A percentile compares a stretch with the other conserved stretches of the same genome.
phyloP scores from a whole-genome alignment of 805 yeast genomes.

The Yamadazyma laniorum region DNA sequence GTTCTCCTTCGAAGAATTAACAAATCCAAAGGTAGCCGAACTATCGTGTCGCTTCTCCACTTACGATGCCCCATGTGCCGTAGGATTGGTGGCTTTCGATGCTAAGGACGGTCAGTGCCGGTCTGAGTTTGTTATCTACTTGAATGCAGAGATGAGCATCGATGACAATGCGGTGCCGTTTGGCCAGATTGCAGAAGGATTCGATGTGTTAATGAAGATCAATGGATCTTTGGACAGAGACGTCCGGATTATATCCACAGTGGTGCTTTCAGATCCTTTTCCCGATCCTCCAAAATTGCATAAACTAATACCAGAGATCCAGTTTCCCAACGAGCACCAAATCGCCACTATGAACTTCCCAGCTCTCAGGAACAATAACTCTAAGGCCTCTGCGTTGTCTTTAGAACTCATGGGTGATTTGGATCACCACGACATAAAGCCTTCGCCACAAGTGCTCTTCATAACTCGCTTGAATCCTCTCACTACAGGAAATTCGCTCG shows the following conservation, averaged over 20 bases:
- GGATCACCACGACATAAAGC: conserved; percentile 55
- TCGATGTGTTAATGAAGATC: conserved; percentile 43
- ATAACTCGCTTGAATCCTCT: conserved; percentile 63
- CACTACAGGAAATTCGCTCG: conserved; percentile 56
- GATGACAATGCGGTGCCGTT: conserved; percentile 23
- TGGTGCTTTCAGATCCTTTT: conserved; percentile 55
- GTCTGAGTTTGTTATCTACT: too few species aligned
- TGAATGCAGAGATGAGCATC: too few species aligned
- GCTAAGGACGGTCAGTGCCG: too few species aligned
- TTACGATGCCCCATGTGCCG: too few species aligned
- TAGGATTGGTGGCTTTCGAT: too few species aligned
- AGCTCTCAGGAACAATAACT: conserved; percentile 23
- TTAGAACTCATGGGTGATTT: conserved; percentile 64
- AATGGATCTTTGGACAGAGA: conserved; percentile 23
- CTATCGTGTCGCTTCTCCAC: too few species aligned
- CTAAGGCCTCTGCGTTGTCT: conserved; percentile 56
- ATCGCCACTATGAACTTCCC: conserved; percentile 14
- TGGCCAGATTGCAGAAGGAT: conserved; percentile 55
- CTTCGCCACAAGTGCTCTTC: conserved; percentile 60
- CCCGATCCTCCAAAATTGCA: conserved; percentile 26
- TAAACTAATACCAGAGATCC: conserved; percentile 4
- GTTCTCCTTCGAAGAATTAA: too few species aligned
- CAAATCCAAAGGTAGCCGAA: too few species aligned
- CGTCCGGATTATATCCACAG: conserved; percentile 50
- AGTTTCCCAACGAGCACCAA: conserved; percentile 9